Percentiles rank a stretch among this genome's conserved stretches.
These are phyloP conservation scores for Ophiorrhiza pumila DNA, from an alignment of 257 asterid species.

Conservation along the genomic window DNA sequence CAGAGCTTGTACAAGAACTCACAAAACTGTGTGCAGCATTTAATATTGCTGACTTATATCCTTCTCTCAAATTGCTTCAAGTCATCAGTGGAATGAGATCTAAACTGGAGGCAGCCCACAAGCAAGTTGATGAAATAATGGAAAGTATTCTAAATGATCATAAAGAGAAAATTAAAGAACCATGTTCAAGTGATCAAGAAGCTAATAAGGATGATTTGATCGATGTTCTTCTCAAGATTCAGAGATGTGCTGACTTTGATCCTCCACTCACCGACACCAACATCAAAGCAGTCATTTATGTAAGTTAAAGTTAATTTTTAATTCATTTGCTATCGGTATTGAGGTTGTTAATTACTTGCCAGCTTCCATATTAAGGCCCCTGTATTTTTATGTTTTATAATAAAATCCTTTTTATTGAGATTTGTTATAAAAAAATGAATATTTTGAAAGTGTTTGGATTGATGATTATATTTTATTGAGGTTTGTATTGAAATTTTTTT, in stretches of 20 bases:
- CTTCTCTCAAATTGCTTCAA: not conserved
- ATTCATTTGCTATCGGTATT: too few species aligned
- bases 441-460: too few species aligned
- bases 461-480: too few species aligned
- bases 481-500: too few species aligned
- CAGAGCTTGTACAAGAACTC: not conserved
- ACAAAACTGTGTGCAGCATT: not conserved
- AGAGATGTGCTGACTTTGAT: not conserved
- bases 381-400: too few species aligned
- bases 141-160: not conserved
- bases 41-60: not conserved
- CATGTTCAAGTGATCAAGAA: not conserved
- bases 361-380: too few species aligned
- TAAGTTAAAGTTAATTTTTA: too few species aligned
- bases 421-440: too few species aligned
- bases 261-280: not conserved
- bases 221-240: slow-evolving; percentile 4
- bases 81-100: not conserved
- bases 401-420: too few species aligned
- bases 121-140: not conserved
- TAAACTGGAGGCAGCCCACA: not conserved
- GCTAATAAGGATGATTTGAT: not conserved
- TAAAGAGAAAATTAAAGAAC: not conserved
- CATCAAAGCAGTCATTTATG: slow-evolving; percentile 9
- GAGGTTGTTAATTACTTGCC: too few species aligned